phyloP scores from a whole-genome alignment of 805 yeast genomes.

The Candida methanosorbosa region DNA sequence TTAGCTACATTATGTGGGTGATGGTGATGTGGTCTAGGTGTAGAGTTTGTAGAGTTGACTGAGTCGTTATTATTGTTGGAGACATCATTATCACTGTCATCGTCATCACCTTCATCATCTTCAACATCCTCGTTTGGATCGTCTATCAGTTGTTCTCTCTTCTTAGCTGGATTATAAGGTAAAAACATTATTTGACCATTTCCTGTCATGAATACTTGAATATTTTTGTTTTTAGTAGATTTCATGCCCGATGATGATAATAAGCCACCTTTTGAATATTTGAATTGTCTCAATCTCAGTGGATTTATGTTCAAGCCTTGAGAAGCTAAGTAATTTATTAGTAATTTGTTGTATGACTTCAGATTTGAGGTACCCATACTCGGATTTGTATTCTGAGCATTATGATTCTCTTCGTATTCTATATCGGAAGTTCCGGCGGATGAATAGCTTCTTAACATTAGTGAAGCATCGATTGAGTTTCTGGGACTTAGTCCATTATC shows the following conservation, averaged over 20 bases:
- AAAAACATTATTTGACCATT: constrained; percentile 25
- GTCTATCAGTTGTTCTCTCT: constrained; percentile 14
- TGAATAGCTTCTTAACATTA: neutral
- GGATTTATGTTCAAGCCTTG: constrained; percentile 23
- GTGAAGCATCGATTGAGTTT: constrained; percentile 9
- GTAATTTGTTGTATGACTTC: constrained; percentile 17
- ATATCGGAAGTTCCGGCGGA: too few relatives aligned
- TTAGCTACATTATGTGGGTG: constrained; percentile 22
- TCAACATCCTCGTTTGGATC: constrained; percentile 4
- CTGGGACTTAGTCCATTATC: constrained; percentile 4
- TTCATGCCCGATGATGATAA: neutral
- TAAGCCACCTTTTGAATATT: constrained; percentile 1
- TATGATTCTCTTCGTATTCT: too few relatives aligned
- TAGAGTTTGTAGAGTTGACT: neutral
- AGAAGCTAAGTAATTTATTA: constrained; percentile 14
- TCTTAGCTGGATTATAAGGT: constrained; percentile 25
- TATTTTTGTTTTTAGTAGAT: neutral
- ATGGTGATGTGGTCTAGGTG: neutral
- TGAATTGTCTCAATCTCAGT: constrained; percentile 12
- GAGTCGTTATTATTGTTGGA: neutral
- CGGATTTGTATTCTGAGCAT: too few relatives aligned
- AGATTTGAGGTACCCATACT: too few relatives aligned
- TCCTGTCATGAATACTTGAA: constrained; percentile 20
- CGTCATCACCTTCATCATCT: constrained; percentile 17
- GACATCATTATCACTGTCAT: constrained; percentile 13